These are phyloP conservation scores for Hanseniaspora meyeri DNA, from an alignment of 805 yeast genomes.

Conservation along the genomic window DNA sequence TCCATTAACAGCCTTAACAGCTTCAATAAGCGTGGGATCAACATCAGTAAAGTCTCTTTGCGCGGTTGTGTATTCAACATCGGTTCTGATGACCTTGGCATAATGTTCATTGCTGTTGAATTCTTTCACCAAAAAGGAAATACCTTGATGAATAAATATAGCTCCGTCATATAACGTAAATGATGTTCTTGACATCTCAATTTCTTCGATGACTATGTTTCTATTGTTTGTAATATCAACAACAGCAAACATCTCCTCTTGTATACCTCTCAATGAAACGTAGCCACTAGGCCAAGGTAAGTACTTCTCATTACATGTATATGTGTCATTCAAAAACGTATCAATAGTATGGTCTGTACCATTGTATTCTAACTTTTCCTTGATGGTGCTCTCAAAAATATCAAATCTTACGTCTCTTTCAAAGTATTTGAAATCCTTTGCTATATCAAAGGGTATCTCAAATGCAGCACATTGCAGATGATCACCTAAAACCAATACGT, in stretches of 20 bases:
- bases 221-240: constrained; percentile 75
- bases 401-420: constrained; percentile 17
- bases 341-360: constrained; percentile 29
- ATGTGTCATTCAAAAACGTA: constrained; percentile 20
- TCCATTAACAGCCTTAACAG: constrained; percentile 39
- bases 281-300: constrained; percentile 71
- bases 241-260: constrained; percentile 72
- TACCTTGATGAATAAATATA: constrained; percentile 86
- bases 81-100: constrained; percentile 78
- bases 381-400: constrained; percentile 24
- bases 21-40: constrained; percentile 68
- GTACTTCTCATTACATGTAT: constrained; percentile 45
- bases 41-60: constrained; percentile 90
- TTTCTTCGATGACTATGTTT: constrained; percentile 70
- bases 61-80: constrained; percentile 85
- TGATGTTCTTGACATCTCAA: constrained; percentile 78
- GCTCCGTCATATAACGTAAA: constrained; percentile 90
- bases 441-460: constrained; percentile 55
- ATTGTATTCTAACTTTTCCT: constrained; percentile 31
- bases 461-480: constrained; percentile 93
- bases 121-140: constrained; percentile 73
- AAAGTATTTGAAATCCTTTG: constrained; percentile 48
- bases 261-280: constrained; percentile 73
- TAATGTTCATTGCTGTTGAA: constrained; percentile 64
- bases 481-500: constrained; percentile 52